Conservation (phyloP, 495 filamentous ascomycete genomes). For the Penicillium bovifimosum region DNA sequence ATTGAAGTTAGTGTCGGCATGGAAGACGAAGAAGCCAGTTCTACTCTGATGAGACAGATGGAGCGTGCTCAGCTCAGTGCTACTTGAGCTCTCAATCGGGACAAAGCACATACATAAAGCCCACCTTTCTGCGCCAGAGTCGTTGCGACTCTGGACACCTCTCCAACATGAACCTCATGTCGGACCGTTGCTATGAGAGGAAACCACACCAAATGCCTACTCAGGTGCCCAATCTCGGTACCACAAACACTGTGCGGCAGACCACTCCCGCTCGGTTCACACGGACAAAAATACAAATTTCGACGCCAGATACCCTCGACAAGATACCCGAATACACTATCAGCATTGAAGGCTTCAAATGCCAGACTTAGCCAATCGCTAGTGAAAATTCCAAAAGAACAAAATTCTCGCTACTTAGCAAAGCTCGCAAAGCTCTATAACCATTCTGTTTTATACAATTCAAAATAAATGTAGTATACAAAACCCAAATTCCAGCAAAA, state of each 20-base stretch:
- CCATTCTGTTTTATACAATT: conserved; percentile 4
- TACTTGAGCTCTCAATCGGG: conserved; percentile 12
- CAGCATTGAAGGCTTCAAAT: not conserved
- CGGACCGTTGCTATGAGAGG: not conserved
- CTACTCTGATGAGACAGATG: conserved; percentile 51
- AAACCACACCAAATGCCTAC: not conserved
- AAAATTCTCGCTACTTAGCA: not conserved
- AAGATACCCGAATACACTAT: not conserved
- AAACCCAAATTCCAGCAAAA: not conserved
- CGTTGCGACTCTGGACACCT: not conserved
- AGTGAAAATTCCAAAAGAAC: not conserved
- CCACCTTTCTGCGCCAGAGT: not conserved
- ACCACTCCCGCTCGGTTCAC: not conserved
- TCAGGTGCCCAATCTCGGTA: not conserved
- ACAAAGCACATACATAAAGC: not conserved
- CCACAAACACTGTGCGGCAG: conserved; percentile 1
- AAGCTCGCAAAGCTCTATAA: not conserved
- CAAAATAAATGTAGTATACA: conserved; percentile 7
- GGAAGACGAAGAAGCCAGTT: conserved; percentile 52
- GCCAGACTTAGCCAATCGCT: not conserved
- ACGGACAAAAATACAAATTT: not conserved
- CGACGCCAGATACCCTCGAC: not conserved
- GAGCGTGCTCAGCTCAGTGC: conserved; percentile 46
- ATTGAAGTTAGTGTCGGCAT: conserved; percentile 52
- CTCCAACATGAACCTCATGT: not conserved